phyloP scores from a whole-genome alignment of 2,329 filamentous ascomycete species.

The Diaporthe capsici region DNA sequence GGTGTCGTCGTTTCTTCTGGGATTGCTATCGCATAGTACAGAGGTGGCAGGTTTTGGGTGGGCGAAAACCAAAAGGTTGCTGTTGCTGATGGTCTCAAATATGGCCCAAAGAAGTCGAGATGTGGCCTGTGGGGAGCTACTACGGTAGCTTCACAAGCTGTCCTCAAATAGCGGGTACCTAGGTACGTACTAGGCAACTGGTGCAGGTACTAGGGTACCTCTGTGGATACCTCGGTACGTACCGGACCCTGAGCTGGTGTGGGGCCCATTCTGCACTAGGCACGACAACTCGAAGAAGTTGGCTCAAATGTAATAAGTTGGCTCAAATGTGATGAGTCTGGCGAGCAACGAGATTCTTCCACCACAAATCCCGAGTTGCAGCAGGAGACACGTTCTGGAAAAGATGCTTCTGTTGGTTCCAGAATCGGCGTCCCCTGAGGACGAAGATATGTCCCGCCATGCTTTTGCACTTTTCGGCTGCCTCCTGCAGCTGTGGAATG shows the following conservation, averaged over 20 bases:
- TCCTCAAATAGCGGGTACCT: slow-evolving; percentile 29
- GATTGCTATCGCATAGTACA: slow-evolving; percentile 27
- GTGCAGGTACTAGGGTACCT: not conserved
- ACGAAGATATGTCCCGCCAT: not conserved
- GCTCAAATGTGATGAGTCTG: not conserved
- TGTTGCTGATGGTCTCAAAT: not conserved
- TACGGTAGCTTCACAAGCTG: slow-evolving; percentile 28
- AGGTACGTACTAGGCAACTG: not conserved
- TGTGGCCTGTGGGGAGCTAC: slow-evolving; percentile 23
- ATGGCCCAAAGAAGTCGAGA: slow-evolving; percentile 14
- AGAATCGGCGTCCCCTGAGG: too few relatives aligned
- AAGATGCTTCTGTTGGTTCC: not conserved
- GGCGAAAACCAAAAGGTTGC: not conserved
- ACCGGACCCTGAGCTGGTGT: not conserved
- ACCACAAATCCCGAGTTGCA: not conserved
- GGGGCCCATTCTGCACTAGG: not conserved
- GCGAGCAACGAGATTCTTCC: not conserved
- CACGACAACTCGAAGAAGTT: not conserved
- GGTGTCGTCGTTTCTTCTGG: not conserved
- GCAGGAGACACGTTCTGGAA: too few relatives aligned
- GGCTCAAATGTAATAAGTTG: not conserved
- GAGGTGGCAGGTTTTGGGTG: not conserved
- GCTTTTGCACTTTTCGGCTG: not conserved
- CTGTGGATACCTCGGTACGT: not conserved
- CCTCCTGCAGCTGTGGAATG: slow-evolving; percentile 15